Evolutionary conservation across 169 alveolate species (phyloP).

Genomic region (Plasmodium gonderi): DNA sequence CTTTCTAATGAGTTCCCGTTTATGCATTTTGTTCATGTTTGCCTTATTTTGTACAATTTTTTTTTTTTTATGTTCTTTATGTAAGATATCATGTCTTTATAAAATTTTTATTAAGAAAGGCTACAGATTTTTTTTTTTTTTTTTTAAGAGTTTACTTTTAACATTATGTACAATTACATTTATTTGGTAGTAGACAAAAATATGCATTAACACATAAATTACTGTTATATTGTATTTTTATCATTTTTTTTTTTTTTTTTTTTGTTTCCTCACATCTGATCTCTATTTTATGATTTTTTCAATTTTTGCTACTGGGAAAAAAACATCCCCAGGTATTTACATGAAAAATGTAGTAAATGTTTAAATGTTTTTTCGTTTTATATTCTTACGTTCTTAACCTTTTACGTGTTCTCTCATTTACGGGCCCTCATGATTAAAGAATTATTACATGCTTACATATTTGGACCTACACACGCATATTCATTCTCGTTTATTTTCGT

Average conservation of each 20-base stretch:
- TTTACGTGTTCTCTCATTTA: not conserved
- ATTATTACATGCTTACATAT: not conserved
- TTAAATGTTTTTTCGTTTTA: too few relatives aligned
- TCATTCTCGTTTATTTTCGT: not conserved
- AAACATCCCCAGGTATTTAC: not conserved
- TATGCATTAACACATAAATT: not conserved
- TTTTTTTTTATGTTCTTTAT: not conserved
- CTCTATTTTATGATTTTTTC: not conserved
- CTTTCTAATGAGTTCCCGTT: not conserved
- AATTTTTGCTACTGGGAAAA: not conserved
- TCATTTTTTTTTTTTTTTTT: not conserved
- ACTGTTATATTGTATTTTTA: not conserved
- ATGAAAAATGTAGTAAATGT: too few relatives aligned
- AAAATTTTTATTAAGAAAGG: not conserved
- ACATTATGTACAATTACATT: not conserved
- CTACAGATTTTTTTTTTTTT: not conserved
- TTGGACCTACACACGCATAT: not conserved
- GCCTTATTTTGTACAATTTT: too few relatives aligned
- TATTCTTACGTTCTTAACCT: not conserved
- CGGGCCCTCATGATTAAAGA: not conserved
- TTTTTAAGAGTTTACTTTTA: not conserved
- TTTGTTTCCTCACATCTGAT: not conserved
- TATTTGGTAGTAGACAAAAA: not conserved
- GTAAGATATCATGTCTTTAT: not conserved
- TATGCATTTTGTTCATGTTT: not conserved